phyloP scores from a whole-genome alignment of 2,329 filamentous ascomycete species.

The Plectosphaerella sp. region DNA sequence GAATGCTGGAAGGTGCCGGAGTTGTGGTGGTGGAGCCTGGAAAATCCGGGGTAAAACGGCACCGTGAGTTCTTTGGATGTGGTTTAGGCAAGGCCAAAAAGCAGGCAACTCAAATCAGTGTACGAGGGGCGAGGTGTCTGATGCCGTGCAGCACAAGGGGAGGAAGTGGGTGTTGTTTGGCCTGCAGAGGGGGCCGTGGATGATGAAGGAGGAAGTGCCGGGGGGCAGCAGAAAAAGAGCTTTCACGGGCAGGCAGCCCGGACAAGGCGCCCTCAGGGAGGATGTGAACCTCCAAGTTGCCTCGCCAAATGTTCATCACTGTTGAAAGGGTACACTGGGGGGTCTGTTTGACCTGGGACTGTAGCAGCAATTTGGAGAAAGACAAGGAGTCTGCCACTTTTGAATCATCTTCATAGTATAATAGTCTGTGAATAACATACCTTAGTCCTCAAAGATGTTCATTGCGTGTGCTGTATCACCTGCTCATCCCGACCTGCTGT shows the following conservation, averaged over 20 bases:
- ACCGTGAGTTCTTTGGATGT: no score
- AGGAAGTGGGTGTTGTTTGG: not conserved
- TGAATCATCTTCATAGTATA: slow-evolving; percentile 19
- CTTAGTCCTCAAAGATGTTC: not conserved
- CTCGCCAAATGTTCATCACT: not conserved
- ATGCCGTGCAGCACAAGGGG: not conserved
- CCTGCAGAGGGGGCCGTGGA: not conserved
- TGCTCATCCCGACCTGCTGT: not conserved
- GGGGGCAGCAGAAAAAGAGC: not conserved
- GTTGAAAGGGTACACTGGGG: not conserved
- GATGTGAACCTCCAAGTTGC: not conserved
- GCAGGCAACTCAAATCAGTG: not conserved
- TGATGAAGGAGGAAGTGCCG: not conserved
- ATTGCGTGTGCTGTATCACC: not conserved
- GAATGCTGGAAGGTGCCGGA: not conserved
- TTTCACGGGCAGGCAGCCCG: not conserved
- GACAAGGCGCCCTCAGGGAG: not conserved
- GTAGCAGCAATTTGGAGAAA: not conserved
- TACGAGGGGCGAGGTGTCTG: not conserved
- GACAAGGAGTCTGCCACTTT: slow-evolving; percentile 5
- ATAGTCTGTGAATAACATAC: not conserved
- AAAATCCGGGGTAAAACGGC: not conserved
- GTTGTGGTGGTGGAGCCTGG: no score
- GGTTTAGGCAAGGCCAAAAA: not conserved
- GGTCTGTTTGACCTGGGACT: not conserved